phyloP scores from a whole-genome alignment of 108 stramenopile genomes.

The Nannochloropsis gaditana region DNA sequence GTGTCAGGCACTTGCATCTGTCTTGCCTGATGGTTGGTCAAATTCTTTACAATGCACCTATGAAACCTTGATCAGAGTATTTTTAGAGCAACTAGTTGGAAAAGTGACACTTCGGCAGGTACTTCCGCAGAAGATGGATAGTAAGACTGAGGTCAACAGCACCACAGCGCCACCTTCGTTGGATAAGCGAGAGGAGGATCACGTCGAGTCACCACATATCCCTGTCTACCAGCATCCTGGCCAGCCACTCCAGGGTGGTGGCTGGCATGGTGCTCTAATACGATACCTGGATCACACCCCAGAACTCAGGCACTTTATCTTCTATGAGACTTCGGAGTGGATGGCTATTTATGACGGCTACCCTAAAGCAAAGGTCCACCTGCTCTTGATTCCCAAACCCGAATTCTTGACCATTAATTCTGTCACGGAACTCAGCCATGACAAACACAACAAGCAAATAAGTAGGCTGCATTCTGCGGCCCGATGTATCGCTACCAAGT shows the following conservation, averaged over 20 bases:
- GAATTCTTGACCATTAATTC: neutral
- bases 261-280: neutral
- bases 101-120: neutral
- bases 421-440: constrained; percentile 18
- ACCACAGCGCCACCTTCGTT: neutral
- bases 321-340: constrained; percentile 27
- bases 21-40: neutral
- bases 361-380: constrained; percentile 39
- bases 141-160: neutral
- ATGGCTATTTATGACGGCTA: constrained; percentile 42
- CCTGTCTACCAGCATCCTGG: neutral
- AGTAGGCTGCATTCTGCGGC: neutral
- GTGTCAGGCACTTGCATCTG: neutral
- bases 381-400: constrained; percentile 27
- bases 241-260: neutral
- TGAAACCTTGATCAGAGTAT: neutral
- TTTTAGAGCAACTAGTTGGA: neutral
- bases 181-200: neutral
- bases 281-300: neutral
- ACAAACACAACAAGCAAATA: neutral
- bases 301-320: neutral
- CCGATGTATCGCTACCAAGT: neutral
- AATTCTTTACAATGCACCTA: neutral
- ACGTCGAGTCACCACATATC: neutral
- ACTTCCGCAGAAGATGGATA: neutral